Evolutionary conservation across 2,329 filamentous ascomycete genomes (phyloP).

Genomic region (Diplodia intermedia): DNA sequence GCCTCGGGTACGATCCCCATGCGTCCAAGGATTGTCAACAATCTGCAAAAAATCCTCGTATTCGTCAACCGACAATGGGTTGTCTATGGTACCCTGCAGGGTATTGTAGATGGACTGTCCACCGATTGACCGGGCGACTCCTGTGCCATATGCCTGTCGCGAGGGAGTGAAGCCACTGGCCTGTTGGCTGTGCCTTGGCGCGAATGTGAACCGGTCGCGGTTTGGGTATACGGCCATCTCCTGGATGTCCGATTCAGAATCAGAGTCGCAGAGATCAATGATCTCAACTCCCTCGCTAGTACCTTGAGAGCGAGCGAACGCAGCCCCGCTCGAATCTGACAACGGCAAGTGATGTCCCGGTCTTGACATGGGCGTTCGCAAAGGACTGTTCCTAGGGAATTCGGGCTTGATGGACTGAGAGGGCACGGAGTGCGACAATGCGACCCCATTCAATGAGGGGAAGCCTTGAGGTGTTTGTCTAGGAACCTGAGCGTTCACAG

Average conservation of each 20-base stretch:
- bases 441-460: not conserved
- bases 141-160: not conserved
- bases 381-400: not conserved
- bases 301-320: not conserved
- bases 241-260: slow-evolving; percentile 17
- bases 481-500: not conserved
- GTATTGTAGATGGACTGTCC: slow-evolving; percentile 6
- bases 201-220: not conserved
- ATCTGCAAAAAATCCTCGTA: not conserved
- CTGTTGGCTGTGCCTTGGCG: not conserved
- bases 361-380: not conserved
- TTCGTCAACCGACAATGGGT: not conserved
- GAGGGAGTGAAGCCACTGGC: not conserved
- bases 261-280: slow-evolving; percentile 21
- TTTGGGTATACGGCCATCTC: not conserved
- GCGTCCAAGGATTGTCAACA: not conserved
- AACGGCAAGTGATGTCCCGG: not conserved
- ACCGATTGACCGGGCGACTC: not conserved
- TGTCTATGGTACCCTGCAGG: not conserved
- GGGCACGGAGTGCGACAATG: not conserved
- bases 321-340: not conserved
- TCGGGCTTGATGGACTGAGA: slow-evolving; percentile 17
- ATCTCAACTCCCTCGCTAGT: slow-evolving; percentile 6
- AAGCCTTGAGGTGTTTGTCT: not conserved
- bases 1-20: not conserved